Base-by-base conservation (phyloP, 768 basidiomycete genomes). In the Leccinum imitatum region DNA sequence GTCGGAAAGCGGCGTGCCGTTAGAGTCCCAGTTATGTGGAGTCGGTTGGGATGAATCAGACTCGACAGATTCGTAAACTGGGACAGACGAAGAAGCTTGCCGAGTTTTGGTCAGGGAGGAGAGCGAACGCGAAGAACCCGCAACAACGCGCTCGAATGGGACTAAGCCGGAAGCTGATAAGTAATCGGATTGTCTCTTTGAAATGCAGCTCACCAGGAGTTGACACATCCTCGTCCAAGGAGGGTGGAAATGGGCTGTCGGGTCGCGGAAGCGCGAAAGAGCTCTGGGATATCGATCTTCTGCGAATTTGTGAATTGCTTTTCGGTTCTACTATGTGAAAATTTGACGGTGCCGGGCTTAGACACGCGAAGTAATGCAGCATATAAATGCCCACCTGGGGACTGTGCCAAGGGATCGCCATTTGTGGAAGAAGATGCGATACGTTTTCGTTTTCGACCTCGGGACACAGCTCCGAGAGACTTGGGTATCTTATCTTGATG, bases 381-480 rank as follows among this genome's bases (percentile, higher is more conserved):
- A 57, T 56, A 66, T 57, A 52, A 61, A 62, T 39, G 50, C 70
- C 57, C 55, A 69, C 69, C 70, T 69, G 51, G 60, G 30, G 63
- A 62, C 37, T 54, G 59, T 59, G 46, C 19, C 33, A 54, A 58
- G 44, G 53, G 53, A 46, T 46, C 35, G n/a, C 30, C 30, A 11
- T 10, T 60, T 27, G 57, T 33, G 9, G 69, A 31, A n/a, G 69
- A 65, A 4, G 71, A 68, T 35, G 52, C 15, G 21, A 63, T 59
- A 13, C 69, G 65, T 60, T 70, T 65, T 69, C 73, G 68, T 59
- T 67, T 65, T 50, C 61, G 56, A 58, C 66, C 59, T 30, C 53
- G 58, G n/a, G 65, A 35, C 19, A 17, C 56, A 37, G 50, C 37
- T 56, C 57, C 62, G 4, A 55, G 54, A 30, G 67, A 41, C 56